Base-by-base conservation (phyloP, 768 basidiomycete species). In the Mycena chlorophos region DNA sequence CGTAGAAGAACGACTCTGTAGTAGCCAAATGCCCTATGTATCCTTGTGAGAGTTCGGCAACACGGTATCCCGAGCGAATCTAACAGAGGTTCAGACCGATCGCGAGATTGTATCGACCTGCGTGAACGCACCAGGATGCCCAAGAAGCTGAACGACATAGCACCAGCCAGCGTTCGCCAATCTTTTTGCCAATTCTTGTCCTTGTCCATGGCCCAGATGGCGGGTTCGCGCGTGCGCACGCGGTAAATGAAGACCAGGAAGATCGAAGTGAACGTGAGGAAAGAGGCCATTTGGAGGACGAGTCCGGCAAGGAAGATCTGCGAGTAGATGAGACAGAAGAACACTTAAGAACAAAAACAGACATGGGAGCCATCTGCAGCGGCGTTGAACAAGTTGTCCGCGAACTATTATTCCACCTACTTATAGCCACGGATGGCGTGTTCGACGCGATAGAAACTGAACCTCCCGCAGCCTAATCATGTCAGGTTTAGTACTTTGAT, bases 11-110 rank as follows among this genome's bases (percentile, higher is more conserved):
- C 3, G 64, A 68, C 66, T 89, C 87, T 3, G 77, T 78, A 2
- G 76, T 83, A 5, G 81, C 76, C 19, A 89, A 75, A 31, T 73
- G 71, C 2, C 86, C 86, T 22, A 68, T 55, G 66, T 73, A 88
- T n/a, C 89, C 89, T 67, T 87, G 72, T 3, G 82, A 79, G 26
- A 83, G 75, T 61, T 91, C 88, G 17, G 78, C 72, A 12, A 77
- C 76, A 65, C 78, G 72, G 71, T 83, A 91, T 2, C 76, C 68
- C 34, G 84, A 88, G 52, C 88, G 87, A 58, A 87, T 76, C 85
- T 86, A 47, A 0, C 3, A 13, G 26, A 56, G 20, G 47, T 26
- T 38, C 30, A 49, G 28, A 14, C 26, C 10, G 13, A 43, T 2
- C 34, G 16, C 31, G 16, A 25, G 43, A 23, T 14, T 17, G 29